Base-by-base conservation (phyloP, 169 alveolate species). In the Plasmodium coatneyi region DNA sequence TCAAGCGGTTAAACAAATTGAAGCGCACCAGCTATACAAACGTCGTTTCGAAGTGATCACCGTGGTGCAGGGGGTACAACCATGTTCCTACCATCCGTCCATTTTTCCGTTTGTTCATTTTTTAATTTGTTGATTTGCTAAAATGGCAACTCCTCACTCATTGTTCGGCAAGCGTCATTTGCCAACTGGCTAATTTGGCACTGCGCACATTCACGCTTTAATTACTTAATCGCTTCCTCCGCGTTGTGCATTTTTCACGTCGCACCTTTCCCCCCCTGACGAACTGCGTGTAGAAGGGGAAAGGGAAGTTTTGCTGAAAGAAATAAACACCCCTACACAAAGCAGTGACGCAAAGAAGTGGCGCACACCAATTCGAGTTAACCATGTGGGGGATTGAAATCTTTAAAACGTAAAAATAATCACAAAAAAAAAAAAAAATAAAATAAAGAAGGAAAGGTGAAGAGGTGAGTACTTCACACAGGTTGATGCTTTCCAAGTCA, bases 11-110 rank as follows among this genome's bases (percentile, higher is more conserved):
- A 22, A 89, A 89, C 28, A 56, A 70, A 39, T 56, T 89, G 32
- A 89, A 32, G 82, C 81, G 94, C 36, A 89, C 94, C 7, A 89
- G 94, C 56, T 89, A 89, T 39, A 60, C 90, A 22, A 66, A 66
- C 49, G 94, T 89, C 22, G 90, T 89, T 78, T 80, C 89, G 34
- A 89, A 89, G 71, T 86, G 80, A 76, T 1, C n/a, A 32, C 25
- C 49, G 22, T 39, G 30, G 30, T 1, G 3, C 2, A 2, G 54
- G 83, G 49, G 16, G 71, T 12, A 34, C 36, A 19, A 22, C 36
- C 7, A 9, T 76, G 2, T 49, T 80, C n/a, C 36, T 39, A 16
- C 14, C 43, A n/a, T 7, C 32, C 34, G 6, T 7, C 54, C 7
- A 10, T n/a, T n/a, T n/a, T n/a, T n/a, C 60, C 22, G 12, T 49